Evolutionary conservation across 2,329 filamentous ascomycete genomes (phyloP).

Genomic region (Clarireedia monteithiana): DNA sequence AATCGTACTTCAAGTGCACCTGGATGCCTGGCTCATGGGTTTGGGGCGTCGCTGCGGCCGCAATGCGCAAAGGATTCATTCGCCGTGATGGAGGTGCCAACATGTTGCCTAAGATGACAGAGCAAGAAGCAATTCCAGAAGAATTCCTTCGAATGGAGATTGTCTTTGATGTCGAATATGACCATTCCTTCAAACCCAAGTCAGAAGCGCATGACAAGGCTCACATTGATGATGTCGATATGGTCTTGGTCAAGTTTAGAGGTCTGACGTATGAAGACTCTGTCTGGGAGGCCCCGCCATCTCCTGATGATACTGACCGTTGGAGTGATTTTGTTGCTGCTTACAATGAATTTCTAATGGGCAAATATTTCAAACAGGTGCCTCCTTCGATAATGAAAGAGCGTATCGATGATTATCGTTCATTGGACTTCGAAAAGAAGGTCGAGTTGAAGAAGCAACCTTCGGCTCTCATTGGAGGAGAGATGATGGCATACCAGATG

Average conservation of each 20-base stretch:
- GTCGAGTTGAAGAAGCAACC: slow-evolving; percentile 68
- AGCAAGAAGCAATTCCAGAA: slow-evolving; percentile 76
- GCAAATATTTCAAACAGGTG: slow-evolving; percentile 58
- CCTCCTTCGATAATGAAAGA: slow-evolving; percentile 53
- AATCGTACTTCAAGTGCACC: slow-evolving; percentile 72
- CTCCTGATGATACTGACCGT: slow-evolving; percentile 50
- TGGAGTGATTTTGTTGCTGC: slow-evolving; percentile 77
- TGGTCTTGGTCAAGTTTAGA: slow-evolving; percentile 83
- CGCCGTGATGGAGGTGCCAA: slow-evolving; percentile 57
- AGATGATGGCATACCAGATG: slow-evolving; percentile 88
- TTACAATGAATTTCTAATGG: slow-evolving; percentile 78
- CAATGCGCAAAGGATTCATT: slow-evolving; percentile 68
- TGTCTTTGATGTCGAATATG: slow-evolving; percentile 73
- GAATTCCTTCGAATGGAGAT: slow-evolving; percentile 83
- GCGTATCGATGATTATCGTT: slow-evolving; percentile 61
- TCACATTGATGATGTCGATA: slow-evolving; percentile 63
- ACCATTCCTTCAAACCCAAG: slow-evolving; percentile 41
- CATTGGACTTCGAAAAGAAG: slow-evolving; percentile 54
- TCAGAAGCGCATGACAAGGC: slow-evolving; percentile 63
- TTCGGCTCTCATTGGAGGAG: slow-evolving; percentile 61
- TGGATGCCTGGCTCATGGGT: slow-evolving; percentile 93
- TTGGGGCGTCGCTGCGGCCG: slow-evolving; percentile 55
- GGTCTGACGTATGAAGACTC: slow-evolving; percentile 84
- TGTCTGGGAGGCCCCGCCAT: slow-evolving; percentile 81
- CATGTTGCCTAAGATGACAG: slow-evolving; percentile 58